Evolutionary conservation across 495 filamentous ascomycete species (phyloP).

Genomic region (Daldinia vernicosa): DNA sequence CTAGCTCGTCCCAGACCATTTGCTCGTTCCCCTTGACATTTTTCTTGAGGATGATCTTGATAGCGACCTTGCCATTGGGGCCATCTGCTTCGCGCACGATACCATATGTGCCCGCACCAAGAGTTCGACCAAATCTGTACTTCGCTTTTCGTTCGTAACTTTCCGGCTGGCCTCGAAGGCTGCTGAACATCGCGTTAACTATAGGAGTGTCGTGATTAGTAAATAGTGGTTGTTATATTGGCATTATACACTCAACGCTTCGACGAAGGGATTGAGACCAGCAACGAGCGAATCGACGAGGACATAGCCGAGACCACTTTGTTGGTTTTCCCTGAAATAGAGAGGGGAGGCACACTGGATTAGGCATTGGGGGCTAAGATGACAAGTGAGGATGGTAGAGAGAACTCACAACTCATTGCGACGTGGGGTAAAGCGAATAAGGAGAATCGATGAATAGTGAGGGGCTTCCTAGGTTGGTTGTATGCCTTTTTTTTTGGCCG

Average conservation of each 20-base stretch:
- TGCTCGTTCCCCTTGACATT: constrained; percentile 97
- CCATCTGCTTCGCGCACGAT: constrained; percentile 95
- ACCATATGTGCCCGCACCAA: constrained; percentile 97
- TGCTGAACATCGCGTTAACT: constrained; percentile 95
- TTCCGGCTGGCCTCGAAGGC: constrained; percentile 95
- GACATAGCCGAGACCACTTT: constrained; percentile 1
- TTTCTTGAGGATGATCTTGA: constrained; percentile 99
- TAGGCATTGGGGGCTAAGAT: constrained; percentile 13
- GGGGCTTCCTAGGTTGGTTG: constrained; percentile 16
- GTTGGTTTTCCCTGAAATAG: constrained; percentile 17
- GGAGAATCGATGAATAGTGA: constrained; percentile 14
- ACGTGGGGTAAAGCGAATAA: constrained; percentile 41
- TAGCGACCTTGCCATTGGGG: constrained; percentile 84
- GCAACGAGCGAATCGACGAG: constrained; percentile 19
- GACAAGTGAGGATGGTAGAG: constrained; percentile 8
- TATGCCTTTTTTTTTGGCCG: constrained; percentile 7
- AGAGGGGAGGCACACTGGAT: constrained; percentile 8
- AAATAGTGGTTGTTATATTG: not conserved
- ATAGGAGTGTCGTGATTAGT: constrained; percentile 25
- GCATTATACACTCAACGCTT: constrained; percentile 18
- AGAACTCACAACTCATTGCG: constrained; percentile 50
- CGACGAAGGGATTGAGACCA: constrained; percentile 12
- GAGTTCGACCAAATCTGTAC: constrained; percentile 90
- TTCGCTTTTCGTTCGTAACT: constrained; percentile 98
- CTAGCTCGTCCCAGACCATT: constrained; percentile 98